Base-by-base conservation (phyloP, 1,284 basidiomycete genomes). In the Microbotryum intermedium region DNA sequence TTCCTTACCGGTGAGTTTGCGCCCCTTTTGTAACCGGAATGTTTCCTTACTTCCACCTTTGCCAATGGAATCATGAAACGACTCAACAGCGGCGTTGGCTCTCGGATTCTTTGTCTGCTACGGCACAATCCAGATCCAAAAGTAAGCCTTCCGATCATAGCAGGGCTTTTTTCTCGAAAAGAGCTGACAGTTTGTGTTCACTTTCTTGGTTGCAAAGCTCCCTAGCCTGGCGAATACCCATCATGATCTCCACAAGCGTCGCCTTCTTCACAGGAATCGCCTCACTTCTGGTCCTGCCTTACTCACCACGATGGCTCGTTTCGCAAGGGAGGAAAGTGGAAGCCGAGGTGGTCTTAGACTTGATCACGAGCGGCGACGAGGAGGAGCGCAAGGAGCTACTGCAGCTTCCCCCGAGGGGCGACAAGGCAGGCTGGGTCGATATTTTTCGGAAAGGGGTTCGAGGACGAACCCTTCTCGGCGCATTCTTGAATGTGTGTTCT, bases 231-330 rank as follows among this genome's bases (percentile, higher is more conserved):
- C 74, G 80, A 6, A 70, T 77, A 13, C 79, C 80, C 0, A 77
- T 80, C 58, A 75, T 75, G 11, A 60, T 79, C 39, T 78, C 81
- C 68, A 73, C 76, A 4, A 65, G 72, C 39, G 66, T 77, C 23
- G 77, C 80, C 8, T 78, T 79, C 34, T 76, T 77, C 54, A 39
- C 34, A 9, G 34, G 34, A 11, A 39, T 39, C 10, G 34, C 34
- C 9, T 39, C 34, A 39, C 34, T 39, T 11, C 34, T 39, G 13
- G 72, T 64, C 29, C 76, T 82, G 28, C 80, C 81, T 18, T 78
- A 82, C 66, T 82, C 80, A 25, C 80, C 81, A 2, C 74, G 80
- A 20, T 82, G 80, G 79, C 70, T 81, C 20, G 69, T 75, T 43
- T 76, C 78, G 57, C 75, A 75, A 25, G 77, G 77, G 3, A 74